Evolutionary conservation across 129 eudicot genomes (phyloP), one percentile per base, ranked within the genome.

Genomic region (Kitagawia praeruptora): DNA sequence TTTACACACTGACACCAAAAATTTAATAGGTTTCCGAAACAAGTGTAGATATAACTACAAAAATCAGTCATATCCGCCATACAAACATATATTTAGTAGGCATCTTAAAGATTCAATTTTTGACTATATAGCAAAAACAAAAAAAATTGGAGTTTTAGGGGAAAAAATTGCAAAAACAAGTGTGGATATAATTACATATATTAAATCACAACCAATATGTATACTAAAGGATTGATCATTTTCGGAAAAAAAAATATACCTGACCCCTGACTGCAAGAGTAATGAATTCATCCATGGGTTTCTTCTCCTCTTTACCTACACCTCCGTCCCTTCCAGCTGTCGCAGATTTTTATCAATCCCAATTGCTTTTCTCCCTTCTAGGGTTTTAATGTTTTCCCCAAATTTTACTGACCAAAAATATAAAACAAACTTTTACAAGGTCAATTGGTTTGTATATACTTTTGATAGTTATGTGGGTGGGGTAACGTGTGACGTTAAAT

Each of bases 251-350:
- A 58, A 58, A 23, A 23, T 19, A 1, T 58, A 58, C 66, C 66
- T 58, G 66, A 58, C 66, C 66, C 66, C 83, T 83, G 23, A 86
- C 89, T 49, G 81, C 83, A 53, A 86, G 76, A 83, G 83, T 86
- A 79, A 86, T 86, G 76, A 78, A 83, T 78, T 81, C 34, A 81
- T 86, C 89, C 49, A 77, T 84, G 28, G 89, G 89, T 72, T 86
- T 86, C 87, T 80, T 86, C 74, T 86, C 89, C 77, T 83, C 89
- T 44, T 86, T 87, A 18, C 10, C 75, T 37, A 1, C 75, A 18
- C 75, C 75, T 5, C 75, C 45, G 0, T 70, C 75, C 40, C 75
- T 23, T 28, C 75, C 75, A 18, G 75, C 75, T 5, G 75, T 70
- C 5, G 75, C 75, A 70, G 47, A 70, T 46, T 70, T 70, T 54